Conservation (phyloP, 1,284 basidiomycete species). For the Sparassis latifolia region DNA sequence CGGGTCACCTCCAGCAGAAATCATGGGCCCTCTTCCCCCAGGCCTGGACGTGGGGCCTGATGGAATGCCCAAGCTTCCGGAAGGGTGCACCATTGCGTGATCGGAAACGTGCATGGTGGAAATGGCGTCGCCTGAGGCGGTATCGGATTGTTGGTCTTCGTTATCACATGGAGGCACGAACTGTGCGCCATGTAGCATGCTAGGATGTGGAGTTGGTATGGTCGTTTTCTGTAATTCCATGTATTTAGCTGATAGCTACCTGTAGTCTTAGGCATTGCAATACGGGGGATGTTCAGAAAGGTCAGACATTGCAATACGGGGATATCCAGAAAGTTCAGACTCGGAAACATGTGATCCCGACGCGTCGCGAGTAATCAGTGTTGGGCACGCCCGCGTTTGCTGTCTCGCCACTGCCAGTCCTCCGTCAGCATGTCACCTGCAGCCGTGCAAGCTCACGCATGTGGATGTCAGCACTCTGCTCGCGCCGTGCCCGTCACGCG, state of each 20-base stretch:
- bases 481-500: too few relatives aligned
- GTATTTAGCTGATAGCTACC: too few relatives aligned
- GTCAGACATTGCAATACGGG: too few relatives aligned
- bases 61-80: slow-evolving; percentile 49
- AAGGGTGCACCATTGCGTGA: slow-evolving; percentile 41
- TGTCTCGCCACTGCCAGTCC: too few relatives aligned
- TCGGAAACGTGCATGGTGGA: background rate
- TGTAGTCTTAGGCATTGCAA: background rate
- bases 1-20: slow-evolving; percentile 84
- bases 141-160: background rate
- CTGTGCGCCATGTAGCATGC: too few relatives aligned
- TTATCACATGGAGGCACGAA: background rate
- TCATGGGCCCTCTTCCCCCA: slow-evolving; percentile 89
- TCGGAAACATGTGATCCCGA: too few relatives aligned
- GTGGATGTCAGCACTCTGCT: too few relatives aligned
- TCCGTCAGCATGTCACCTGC: too few relatives aligned
- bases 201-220: background rate
- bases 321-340: too few relatives aligned
- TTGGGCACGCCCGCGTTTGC: too few relatives aligned
- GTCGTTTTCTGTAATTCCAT: background rate
- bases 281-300: background rate
- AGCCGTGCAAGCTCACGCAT: too few relatives aligned
- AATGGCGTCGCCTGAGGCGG: background rate
- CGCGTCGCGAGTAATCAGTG: too few relatives aligned
- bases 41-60: slow-evolving; percentile 58